These are phyloP conservation scores for Verticillium longisporum DNA, from an alignment of 2,329 filamentous ascomycete genomes.

Conservation along the genomic window DNA sequence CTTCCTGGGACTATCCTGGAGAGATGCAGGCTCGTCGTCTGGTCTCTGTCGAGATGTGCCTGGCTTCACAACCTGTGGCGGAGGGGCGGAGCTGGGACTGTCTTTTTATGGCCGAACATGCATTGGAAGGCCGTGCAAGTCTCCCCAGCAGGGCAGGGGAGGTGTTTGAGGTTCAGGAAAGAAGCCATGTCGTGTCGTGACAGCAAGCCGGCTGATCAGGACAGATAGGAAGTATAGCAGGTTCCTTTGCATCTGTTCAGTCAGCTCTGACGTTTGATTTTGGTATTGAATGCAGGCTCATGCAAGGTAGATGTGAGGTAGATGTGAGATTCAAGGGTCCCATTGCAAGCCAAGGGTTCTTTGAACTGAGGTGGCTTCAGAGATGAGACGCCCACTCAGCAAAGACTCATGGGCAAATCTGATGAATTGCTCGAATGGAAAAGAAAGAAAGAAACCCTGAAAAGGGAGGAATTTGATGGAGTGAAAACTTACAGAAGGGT, in stretches of 20 bases:
- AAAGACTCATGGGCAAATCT: too few species aligned
- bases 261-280: not conserved
- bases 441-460: too few species aligned
- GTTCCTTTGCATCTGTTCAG: not conserved
- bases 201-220: not conserved
- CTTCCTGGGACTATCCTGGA: constrained; percentile 23
- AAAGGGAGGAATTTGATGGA: too few species aligned
- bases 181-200: constrained; percentile 7
- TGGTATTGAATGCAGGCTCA: too few species aligned
- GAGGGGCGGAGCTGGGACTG: constrained; percentile 10
- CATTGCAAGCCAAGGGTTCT: too few species aligned
- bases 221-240: not conserved
- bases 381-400: too few species aligned
- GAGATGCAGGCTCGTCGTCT: constrained; percentile 8
- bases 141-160: constrained; percentile 43
- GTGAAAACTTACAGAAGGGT: too few species aligned
- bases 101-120: constrained; percentile 40
- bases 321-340: too few species aligned
- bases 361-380: too few species aligned
- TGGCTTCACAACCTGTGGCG: constrained; percentile 2
- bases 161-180: constrained; percentile 31
- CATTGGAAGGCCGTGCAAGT: constrained; percentile 42
- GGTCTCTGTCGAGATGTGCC: constrained; percentile 6
- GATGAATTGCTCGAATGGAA: too few species aligned
- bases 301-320: too few species aligned